Base-by-base conservation (phyloP, 805 yeast species). In the Lipomyces spencermartinsiae region DNA sequence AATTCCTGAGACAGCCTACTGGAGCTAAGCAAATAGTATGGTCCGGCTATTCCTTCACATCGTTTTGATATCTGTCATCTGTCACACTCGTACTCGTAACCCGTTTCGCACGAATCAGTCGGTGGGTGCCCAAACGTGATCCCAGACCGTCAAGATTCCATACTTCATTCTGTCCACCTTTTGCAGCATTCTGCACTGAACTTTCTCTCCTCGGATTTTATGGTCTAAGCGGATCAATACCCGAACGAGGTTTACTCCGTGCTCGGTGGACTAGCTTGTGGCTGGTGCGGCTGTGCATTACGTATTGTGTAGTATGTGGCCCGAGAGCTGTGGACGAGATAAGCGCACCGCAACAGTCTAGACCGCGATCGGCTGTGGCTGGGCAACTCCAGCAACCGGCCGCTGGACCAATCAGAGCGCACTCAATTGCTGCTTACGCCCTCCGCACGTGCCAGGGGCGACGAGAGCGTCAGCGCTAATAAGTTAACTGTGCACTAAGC, bases 361-460 rank as follows among this genome's bases (percentile, higher is more conserved):
- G 62, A 59, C 62, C 56, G 60, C 60, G 49, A 34, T 22, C 60
- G 39, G 31, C 22, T 39, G 12, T 12, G 29, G 29, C 29, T 25
- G 29, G 29, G 29, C 29, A 25, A 3, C 2, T 25, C 60, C 5
- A 43, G 60, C n/a, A n/a, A n/a, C n/a, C n/a, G n/a, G n/a, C n/a
- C n/a, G n/a, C 33, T 8, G 37, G 12, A 51, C 68, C 68, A 65
- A 65, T 65, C 65, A 65, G 62, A 57, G 61, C 55, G 29, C 58
- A 7, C 10, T 16, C 46, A 62, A 66, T 62, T 46, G 51, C 39
- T 53, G 60, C 43, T 51, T 59, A 25, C 56, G 43, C 51, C 2
- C 16, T 0, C 9, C 39, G 61, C 61, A 59, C 61, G 55, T 19
- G 35, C 54, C 35, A 16, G 55, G 33, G 54, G 37, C 10, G 12